Conservation (phyloP, 352 stramenopile genomes). For the Globisporangium splendens region DNA sequence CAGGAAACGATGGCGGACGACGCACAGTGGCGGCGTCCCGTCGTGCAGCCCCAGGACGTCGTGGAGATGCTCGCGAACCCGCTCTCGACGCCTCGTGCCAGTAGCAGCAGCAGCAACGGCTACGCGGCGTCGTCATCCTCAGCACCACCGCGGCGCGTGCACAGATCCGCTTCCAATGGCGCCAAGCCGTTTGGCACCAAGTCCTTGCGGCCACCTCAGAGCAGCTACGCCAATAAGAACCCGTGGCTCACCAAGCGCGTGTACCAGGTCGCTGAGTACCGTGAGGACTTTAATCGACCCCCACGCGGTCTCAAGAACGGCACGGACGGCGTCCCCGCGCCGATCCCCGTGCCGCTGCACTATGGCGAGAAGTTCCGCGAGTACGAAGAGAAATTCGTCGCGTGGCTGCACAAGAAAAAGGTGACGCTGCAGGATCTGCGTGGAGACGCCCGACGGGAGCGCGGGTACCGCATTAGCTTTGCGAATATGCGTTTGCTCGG, state of each 20-base stretch:
- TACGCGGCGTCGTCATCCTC: too few species aligned
- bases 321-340: not conserved
- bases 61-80: not conserved
- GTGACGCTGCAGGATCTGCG: conserved; percentile 6
- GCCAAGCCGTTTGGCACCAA: too few species aligned
- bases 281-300: not conserved
- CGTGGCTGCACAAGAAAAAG: conserved; percentile 13
- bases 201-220: not conserved
- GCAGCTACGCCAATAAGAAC: not conserved
- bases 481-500: conserved; percentile 8
- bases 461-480: conserved; percentile 10
- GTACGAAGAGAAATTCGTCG: conserved; percentile 15
- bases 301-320: not conserved
- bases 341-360: conserved; percentile 14
- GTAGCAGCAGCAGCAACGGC: not conserved
- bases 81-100: not conserved
- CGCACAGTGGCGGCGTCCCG: conserved; percentile 7
- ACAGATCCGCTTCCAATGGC: not conserved
- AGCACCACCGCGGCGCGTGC: too few species aligned
- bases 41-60: conserved; percentile 10
- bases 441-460: conserved; percentile 1
- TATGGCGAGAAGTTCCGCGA: conserved; percentile 10
- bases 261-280: not conserved
- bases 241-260: not conserved
- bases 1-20: not conserved